Evolutionary conservation across 2,329 filamentous ascomycete species (phyloP).

Genomic region (Drechslerella coelobrocha): DNA sequence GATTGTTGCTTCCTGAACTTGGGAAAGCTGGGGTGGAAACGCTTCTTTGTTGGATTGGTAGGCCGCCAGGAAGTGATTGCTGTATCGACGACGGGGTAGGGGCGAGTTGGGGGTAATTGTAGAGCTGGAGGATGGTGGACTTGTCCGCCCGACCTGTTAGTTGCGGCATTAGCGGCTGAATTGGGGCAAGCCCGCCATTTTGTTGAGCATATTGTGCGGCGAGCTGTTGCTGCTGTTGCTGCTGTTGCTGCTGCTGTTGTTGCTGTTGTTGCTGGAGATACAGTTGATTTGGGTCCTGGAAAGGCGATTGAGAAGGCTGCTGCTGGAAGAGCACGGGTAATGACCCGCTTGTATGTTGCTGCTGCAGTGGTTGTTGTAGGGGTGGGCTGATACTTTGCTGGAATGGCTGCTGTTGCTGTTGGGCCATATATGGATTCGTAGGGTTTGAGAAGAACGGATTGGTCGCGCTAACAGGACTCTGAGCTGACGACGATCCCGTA

Average conservation of each 20-base stretch:
- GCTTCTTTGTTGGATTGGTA: slow-evolving; percentile 46
- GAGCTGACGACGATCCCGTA: slow-evolving; percentile 35
- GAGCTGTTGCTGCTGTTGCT: slow-evolving; percentile 54
- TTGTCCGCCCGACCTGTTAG: slow-evolving; percentile 69
- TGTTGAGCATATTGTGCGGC: slow-evolving; percentile 58
- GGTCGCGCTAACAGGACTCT: slow-evolving; percentile 44
- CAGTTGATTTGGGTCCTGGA: slow-evolving; percentile 58
- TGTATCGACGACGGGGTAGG: slow-evolving; percentile 55
- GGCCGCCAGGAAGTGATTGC: slow-evolving; percentile 23
- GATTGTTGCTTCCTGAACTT: slow-evolving; percentile 54
- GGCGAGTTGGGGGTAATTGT: slow-evolving; percentile 67
- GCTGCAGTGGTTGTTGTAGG: too few relatives aligned
- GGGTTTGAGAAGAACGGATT: slow-evolving; percentile 39
- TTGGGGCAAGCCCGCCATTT: slow-evolving; percentile 54
- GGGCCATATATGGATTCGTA: slow-evolving; percentile 32
- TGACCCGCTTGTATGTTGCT: slow-evolving; percentile 51
- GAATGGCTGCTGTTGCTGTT: slow-evolving; percentile 52
- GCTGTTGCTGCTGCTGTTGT: slow-evolving; percentile 57
- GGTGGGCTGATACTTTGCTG: slow-evolving; percentile 49
- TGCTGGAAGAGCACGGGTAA: slow-evolving; percentile 52
- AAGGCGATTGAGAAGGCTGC: slow-evolving; percentile 56
- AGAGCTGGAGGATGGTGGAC: slow-evolving; percentile 76
- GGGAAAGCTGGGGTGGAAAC: slow-evolving; percentile 44
- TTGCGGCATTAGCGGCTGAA: slow-evolving; percentile 56
- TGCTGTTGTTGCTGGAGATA: too few relatives aligned